A percentile compares a stretch with the other conserved stretches of the same genome.
Evolutionary conservation across 83 land plant species (phyloP).

Genomic region (Diphasiastrum complanatum): DNA sequence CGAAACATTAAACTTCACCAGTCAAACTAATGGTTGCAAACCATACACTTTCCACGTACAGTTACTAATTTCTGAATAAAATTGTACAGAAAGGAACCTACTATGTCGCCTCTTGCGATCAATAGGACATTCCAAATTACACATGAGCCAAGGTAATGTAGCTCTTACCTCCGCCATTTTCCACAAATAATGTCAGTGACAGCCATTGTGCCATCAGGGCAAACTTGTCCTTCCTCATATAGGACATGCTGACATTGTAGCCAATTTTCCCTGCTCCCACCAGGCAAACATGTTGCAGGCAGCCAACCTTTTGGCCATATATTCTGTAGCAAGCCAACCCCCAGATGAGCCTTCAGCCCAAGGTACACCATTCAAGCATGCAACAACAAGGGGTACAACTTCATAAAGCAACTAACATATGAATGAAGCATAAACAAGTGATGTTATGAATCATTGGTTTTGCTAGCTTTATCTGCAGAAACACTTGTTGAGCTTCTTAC

Average conservation of each 20-base stretch:
- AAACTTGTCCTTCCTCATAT: conserved; percentile 19
- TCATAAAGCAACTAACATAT: neutral
- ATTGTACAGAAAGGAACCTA: too few relatives aligned
- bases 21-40: too few relatives aligned
- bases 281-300: conserved; percentile 6
- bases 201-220: conserved; percentile 26
- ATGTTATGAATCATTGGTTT: neutral
- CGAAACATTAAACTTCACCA: too few relatives aligned
- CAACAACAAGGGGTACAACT: neutral
- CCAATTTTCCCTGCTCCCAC: conserved; percentile 24
- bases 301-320: conserved; percentile 21
- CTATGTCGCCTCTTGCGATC: too few relatives aligned
- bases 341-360: neutral
- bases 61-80: too few relatives aligned
- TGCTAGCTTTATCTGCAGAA: neutral
- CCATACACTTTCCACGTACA: too few relatives aligned
- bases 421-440: neutral
- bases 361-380: neutral
- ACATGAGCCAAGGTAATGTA: neutral
- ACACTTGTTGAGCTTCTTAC: conserved; percentile 10
- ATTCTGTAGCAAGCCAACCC: conserved; percentile 7
- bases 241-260: conserved; percentile 24
- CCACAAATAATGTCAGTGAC: conserved; percentile 24
- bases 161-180: conserved; percentile 28
- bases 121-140: too few relatives aligned